Base-by-base conservation (phyloP, 352 stramenopile genomes). In the Globisporangium emineosum region DNA sequence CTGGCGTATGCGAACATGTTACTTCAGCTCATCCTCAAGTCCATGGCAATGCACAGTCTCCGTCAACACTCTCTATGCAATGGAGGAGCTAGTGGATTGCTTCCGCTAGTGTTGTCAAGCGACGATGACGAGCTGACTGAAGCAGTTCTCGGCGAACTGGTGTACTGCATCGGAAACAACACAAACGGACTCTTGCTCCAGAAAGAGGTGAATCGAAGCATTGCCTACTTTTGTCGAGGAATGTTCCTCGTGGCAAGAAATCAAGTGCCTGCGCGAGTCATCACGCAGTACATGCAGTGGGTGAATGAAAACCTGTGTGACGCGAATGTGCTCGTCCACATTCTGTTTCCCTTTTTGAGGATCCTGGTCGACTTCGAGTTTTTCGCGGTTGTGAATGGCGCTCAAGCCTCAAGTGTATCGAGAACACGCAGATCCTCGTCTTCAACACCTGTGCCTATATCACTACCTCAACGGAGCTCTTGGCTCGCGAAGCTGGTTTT, bases 281-380 rank as follows among this genome's bases (percentile, higher is more conserved):
- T 91, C 47, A 52, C 60, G 15, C 72, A 70, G 12, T 88, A 79
- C 40, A 63, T 89, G 0, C 66, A 73, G n/a, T 73, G 64, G 65
- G 71, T 81, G n/a, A 62, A 81, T 5, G 57, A 50, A n/a, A 57
- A 73, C 27, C 60, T 78, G 40, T 52, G 67, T 15, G 79, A 89
- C 33, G 72, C 78, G 3, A 82, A 82, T 50, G 78, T 81, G 13
- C 74, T 88, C 0, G 75, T 85, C 3, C 82, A 91, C 32, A 71
- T 90, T 10, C 69, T 86, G 64, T 88, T 91, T 40, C 80, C 82
- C 13, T 93, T 90, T 43, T 59, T 91, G 21, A 70, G 77, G 21
- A 75, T 78, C 29, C 64, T 93, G 32, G 76, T 88, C 32, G 84
- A 90, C 42, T 89, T 90, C 37, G 82, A 91, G 67, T 77, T 81